phyloP scores from a whole-genome alignment of 2,329 filamentous ascomycete genomes.

The Fusarium sp. region DNA sequence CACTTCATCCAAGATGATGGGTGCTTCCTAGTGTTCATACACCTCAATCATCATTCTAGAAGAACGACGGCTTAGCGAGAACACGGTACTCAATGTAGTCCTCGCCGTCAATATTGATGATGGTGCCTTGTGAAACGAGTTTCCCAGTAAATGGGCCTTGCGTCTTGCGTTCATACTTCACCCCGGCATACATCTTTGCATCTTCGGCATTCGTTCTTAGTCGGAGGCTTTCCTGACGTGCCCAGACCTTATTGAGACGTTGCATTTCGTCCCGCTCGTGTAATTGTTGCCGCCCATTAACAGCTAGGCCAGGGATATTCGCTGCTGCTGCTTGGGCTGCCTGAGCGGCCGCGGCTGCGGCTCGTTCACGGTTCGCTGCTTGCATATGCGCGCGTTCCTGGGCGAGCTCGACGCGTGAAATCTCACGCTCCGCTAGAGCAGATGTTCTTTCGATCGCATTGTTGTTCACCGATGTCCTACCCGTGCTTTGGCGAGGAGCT shows the following conservation, averaged over 20 bases:
- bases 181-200: conserved; percentile 65
- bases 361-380: conserved; percentile 53
- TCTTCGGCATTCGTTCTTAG: conserved; percentile 57
- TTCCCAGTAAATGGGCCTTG: conserved; percentile 70
- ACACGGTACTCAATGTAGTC: conserved; percentile 74
- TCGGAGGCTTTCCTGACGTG: conserved; percentile 60
- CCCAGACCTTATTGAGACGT: conserved; percentile 66
- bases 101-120: conserved; percentile 72
- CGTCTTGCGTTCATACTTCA: conserved; percentile 70
- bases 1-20: not conserved
- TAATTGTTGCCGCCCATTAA: conserved; percentile 49
- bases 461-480: conserved; percentile 37
- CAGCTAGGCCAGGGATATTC: conserved; percentile 32
- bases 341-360: conserved; percentile 45
- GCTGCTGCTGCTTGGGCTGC: conserved; percentile 46
- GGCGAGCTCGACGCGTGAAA: conserved; percentile 60
- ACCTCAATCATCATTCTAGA: conserved; percentile 45
- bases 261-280: conserved; percentile 60
- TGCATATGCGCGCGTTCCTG: conserved; percentile 62
- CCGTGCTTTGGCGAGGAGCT: conserved; percentile 25
- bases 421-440: conserved; percentile 60
- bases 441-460: conserved; percentile 58
- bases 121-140: conserved; percentile 68
- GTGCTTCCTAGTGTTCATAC: not conserved
- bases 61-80: conserved; percentile 70